A percentile compares a stretch with the other conserved stretches of the same genome.
These are phyloP conservation scores for Hyaloscypha finlandica DNA, from an alignment of 495 filamentous ascomycete genomes.

Conservation along the genomic window DNA sequence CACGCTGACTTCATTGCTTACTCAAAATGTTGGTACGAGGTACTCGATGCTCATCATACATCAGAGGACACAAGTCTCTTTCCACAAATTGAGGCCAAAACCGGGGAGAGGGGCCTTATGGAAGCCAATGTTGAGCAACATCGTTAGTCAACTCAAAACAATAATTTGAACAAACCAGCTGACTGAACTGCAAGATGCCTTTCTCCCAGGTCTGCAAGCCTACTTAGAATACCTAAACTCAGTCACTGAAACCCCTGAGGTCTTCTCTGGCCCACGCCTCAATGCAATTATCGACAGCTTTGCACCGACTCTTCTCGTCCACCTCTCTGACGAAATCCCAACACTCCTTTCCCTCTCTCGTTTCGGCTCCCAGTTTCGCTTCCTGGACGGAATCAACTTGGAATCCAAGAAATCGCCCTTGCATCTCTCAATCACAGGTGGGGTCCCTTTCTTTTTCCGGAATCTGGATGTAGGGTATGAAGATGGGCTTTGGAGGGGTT, in stretches of 20 bases:
- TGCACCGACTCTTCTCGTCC: constrained; percentile 36
- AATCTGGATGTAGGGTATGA: constrained; percentile 47
- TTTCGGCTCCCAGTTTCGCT: constrained; percentile 31
- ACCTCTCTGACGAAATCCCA: constrained; percentile 45
- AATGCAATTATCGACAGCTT: constrained; percentile 42
- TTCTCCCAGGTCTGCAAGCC: constrained; percentile 37
- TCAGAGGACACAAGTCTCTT: constrained; percentile 35
- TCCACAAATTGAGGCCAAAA: constrained; percentile 33
- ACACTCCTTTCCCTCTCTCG: constrained; percentile 32
- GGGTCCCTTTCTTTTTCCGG: constrained; percentile 35
- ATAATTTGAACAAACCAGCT: not conserved
- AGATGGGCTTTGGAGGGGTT: constrained; percentile 34
- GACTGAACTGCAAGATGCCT: constrained; percentile 23
- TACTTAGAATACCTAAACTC: constrained; percentile 22
- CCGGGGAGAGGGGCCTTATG: constrained; percentile 31
- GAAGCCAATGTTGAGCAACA: constrained; percentile 32
- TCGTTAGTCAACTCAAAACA: constrained; percentile 4
- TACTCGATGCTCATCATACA: constrained; percentile 35
- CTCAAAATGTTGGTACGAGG: constrained; percentile 32
- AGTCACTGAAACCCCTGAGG: not conserved
- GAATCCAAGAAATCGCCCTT: constrained; percentile 27
- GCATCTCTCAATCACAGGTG: constrained; percentile 5
- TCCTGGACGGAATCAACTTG: constrained; percentile 22
- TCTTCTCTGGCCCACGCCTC: constrained; percentile 35
- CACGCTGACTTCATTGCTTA: constrained; percentile 44